A percentile compares a stretch with the other conserved stretches of the same genome.
These are phyloP conservation scores for Colletotrichum sp. DNA, from an alignment of 2,329 filamentous ascomycete genomes.

Conservation along the genomic window DNA sequence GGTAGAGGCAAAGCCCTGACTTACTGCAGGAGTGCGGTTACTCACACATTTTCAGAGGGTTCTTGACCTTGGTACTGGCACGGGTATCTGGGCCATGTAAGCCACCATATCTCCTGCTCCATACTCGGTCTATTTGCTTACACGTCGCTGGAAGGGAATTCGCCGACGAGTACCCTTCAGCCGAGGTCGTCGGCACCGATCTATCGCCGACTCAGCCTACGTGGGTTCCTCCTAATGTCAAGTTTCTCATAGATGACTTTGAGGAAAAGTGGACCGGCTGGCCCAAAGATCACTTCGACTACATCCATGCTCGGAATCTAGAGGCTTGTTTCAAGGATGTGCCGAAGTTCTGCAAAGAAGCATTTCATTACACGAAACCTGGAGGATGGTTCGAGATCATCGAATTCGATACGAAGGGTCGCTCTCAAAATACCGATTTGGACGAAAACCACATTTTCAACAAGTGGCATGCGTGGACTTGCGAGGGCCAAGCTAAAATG, in stretches of 20 bases:
- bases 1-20: background rate
- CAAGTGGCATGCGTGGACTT: slow-evolving; percentile 31
- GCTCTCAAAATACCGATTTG: background rate
- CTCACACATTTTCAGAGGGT: slow-evolving; percentile 32
- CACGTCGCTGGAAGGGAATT: slow-evolving; percentile 46
- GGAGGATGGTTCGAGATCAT: slow-evolving; percentile 36
- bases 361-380: slow-evolving; percentile 52
- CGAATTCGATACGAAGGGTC: slow-evolving; percentile 26
- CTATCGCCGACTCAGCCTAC: slow-evolving; percentile 56
- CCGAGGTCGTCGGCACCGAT: slow-evolving; percentile 54
- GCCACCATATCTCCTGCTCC: slow-evolving; percentile 9
- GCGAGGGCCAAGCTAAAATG: slow-evolving; percentile 30
- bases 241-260: slow-evolving; percentile 40
- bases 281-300: slow-evolving; percentile 52
- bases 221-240: slow-evolving; percentile 33
- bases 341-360: slow-evolving; percentile 55
- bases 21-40: too few relatives aligned
- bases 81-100: slow-evolving; percentile 48
- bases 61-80: slow-evolving; percentile 47
- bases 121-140: background rate
- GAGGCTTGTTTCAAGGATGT: slow-evolving; percentile 63
- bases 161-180: slow-evolving; percentile 46
- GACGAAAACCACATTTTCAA: background rate
- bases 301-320: slow-evolving; percentile 65
- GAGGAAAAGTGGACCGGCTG: slow-evolving; percentile 46